Evolutionary conservation across 129 eudicot species (phyloP).

Genomic region (Ambrosia trifida): DNA sequence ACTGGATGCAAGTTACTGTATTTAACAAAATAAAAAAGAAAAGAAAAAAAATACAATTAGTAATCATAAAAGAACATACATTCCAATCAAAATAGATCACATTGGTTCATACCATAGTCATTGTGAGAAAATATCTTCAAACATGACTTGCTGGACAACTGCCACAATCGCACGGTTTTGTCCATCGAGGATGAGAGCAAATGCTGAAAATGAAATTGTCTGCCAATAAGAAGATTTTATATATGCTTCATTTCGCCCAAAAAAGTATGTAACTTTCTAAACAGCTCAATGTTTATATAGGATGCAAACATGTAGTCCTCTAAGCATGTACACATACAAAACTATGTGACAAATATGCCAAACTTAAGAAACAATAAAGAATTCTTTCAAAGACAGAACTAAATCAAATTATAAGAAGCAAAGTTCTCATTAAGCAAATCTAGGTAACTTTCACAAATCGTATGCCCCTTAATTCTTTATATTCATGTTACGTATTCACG

Average conservation of each 20-base stretch:
- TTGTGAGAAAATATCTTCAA: conserved; percentile 94
- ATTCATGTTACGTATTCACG: neutral
- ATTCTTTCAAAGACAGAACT: neutral
- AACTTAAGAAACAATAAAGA: neutral
- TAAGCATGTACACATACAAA: conserved; percentile 1
- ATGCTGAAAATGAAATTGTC: conserved; percentile 54
- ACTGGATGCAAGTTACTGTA: conserved; percentile 98
- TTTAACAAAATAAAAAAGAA: neutral
- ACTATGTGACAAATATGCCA: neutral
- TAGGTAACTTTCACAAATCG: neutral
- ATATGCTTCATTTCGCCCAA: conserved; percentile 11
- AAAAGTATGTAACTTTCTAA: neutral
- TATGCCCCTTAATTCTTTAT: neutral
- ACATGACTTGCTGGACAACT: conserved; percentile 83
- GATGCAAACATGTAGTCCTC: conserved; percentile 17
- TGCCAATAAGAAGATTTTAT: conserved; percentile 21
- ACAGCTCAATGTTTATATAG: neutral
- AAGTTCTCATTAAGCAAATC: neutral
- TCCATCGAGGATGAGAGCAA: conserved; percentile 99
- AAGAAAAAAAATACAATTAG: conserved; percentile 5
- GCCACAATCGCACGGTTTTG: conserved; percentile 95
- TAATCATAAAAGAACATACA: neutral
- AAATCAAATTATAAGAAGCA: neutral
- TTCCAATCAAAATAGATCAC: neutral
- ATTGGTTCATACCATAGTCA: conserved; percentile 66